A percentile compares a stretch with the other conserved stretches of the same genome.
Evolutionary conservation across 768 basidiomycete genomes (phyloP).

Genomic region (Hericium erinaceus): DNA sequence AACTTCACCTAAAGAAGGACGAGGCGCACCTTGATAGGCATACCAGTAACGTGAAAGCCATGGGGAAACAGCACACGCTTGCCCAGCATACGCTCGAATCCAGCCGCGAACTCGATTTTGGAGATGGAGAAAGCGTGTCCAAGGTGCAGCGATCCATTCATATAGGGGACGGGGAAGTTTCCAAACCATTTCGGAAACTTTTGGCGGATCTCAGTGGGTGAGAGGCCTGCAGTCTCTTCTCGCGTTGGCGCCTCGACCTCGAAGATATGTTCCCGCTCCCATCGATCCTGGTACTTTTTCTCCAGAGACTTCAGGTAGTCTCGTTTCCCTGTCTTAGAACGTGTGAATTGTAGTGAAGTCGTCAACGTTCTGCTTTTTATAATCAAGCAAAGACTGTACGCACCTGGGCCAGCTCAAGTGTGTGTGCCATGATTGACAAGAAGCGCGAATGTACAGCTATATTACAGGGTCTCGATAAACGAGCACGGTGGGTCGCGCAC

Average conservation of each 20-base stretch:
- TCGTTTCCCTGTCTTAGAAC: slow-evolving; percentile 80
- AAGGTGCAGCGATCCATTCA: slow-evolving; percentile 95
- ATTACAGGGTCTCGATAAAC: slow-evolving; percentile 11
- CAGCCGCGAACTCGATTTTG: slow-evolving; percentile 94
- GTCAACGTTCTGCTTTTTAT: neutral
- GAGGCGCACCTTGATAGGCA: slow-evolving; percentile 93
- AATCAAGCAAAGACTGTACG: neutral
- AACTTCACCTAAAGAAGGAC: neutral
- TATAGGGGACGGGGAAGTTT: slow-evolving; percentile 93
- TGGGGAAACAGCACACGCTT: slow-evolving; percentile 95
- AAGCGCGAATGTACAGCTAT: slow-evolving; percentile 11
- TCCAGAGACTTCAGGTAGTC: slow-evolving; percentile 81
- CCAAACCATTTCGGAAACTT: slow-evolving; percentile 96
- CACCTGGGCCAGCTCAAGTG: slow-evolving; percentile 25
- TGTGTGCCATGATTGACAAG: slow-evolving; percentile 15
- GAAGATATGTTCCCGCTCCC: slow-evolving; percentile 72
- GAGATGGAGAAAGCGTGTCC: slow-evolving; percentile 98
- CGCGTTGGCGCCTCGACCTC: slow-evolving; percentile 74
- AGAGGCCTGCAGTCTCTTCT: slow-evolving; percentile 55
- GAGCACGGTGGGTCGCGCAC: slow-evolving; percentile 9
- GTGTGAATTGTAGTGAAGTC: neutral
- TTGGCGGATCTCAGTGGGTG: slow-evolving; percentile 54
- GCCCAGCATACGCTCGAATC: slow-evolving; percentile 91
- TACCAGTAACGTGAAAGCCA: slow-evolving; percentile 94
- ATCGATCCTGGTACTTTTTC: slow-evolving; percentile 73